Evolutionary conservation across 2,329 filamentous ascomycete genomes (phyloP).

Genomic region (Taxawa tesnikishii): DNA sequence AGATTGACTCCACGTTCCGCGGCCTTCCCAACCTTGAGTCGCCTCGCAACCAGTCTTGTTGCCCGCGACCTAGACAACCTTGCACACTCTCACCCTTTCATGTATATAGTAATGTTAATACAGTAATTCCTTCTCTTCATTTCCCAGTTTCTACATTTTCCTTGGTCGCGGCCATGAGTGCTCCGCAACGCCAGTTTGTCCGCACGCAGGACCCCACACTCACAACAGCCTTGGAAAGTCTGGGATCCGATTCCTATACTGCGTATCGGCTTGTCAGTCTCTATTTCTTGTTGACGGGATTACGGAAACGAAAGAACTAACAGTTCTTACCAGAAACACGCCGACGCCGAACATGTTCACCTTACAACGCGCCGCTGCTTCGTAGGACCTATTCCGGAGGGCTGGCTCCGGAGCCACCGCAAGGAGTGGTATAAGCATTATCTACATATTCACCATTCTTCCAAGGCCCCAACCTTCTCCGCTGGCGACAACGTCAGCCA

Average conservation of each 20-base stretch:
- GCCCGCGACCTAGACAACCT: too few relatives aligned
- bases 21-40: too few relatives aligned
- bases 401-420: slow-evolving; percentile 51
- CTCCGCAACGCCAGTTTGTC: not conserved
- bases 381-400: slow-evolving; percentile 53
- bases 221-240: slow-evolving; percentile 5
- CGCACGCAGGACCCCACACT: slow-evolving; percentile 7
- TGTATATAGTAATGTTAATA: not conserved
- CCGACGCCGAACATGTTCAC: slow-evolving; percentile 48
- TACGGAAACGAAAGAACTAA: too few relatives aligned
- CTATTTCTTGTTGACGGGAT: too few relatives aligned
- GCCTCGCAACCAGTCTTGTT: too few relatives aligned
- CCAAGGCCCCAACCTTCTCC: slow-evolving; percentile 37
- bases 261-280: slow-evolving; percentile 9
- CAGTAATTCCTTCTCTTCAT: not conserved
- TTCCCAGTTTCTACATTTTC: not conserved
- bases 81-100: too few relatives aligned
- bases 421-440: slow-evolving; percentile 50
- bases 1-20: too few relatives aligned
- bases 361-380: slow-evolving; percentile 50
- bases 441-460: slow-evolving; percentile 30
- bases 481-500: slow-evolving; percentile 31
- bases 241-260: slow-evolving; percentile 9
- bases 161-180: not conserved
- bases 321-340: slow-evolving; percentile 37